Evolutionary conservation across 2,329 filamentous ascomycete genomes (phyloP), one percentile per base, ranked within the genome.

Genomic region (Penicillium sp.): DNA sequence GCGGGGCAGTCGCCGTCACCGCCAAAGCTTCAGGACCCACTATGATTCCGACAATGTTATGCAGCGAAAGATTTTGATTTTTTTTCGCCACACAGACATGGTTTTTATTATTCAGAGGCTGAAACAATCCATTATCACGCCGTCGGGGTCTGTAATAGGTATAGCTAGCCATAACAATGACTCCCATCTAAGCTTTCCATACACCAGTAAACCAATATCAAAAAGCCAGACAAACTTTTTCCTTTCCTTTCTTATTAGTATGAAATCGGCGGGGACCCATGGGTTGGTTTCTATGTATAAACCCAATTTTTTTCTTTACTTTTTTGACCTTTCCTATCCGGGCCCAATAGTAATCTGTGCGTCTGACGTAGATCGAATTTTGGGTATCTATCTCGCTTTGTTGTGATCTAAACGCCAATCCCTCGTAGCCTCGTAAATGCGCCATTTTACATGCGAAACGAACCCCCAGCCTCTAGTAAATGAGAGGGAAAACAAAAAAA

Each of bases 1-100:
- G 49, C 50, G 55, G 49, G 55, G 50, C 54, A 56, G 37, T 39
- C 35, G 11, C 27, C 27, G 51, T 65, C 62, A 65, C 63, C 63
- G 63, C 63, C 63, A 61, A 65, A 50, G 19, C 45, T 47, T n/a
- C 37, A n/a, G 31, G 31, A 46, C 50, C 50, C 50, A 53, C 29
- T 39, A 21, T 35, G 39, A 49, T 54, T 49, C 50, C 50, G 33
- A 16, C 44, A 42, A 55, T 58, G 58, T 58, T 35, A 56, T 60
- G 58, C 58, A 60, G 50, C 52, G 16, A 29, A 33, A 43, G 14
- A 16, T 45, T 52, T 52, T 52, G 19, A 21, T 53, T 45, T 49
- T 37, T 43, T 49, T 50, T 59, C 50, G 59, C 56, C 54, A 61
- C 59, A 46, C 45, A 21, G 43, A 29, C 10, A 24, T 37, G 33